Base-by-base conservation (phyloP, 352 stramenopile genomes). In the Pythium folliculosum region DNA sequence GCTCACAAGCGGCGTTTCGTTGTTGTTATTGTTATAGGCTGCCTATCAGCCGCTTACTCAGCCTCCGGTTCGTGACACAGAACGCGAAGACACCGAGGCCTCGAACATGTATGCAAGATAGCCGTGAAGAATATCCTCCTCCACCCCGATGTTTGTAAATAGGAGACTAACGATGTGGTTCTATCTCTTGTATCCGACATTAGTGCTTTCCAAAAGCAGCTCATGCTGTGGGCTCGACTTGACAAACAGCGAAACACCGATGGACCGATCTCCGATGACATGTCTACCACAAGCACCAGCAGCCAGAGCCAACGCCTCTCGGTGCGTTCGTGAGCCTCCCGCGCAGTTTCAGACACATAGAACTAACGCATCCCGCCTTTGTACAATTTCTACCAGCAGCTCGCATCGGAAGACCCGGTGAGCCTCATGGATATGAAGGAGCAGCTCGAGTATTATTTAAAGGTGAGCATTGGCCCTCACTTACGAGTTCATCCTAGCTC, bases 381-480 rank as follows among this genome's bases (percentile, higher is more conserved):
- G 37, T 43, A 32, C 27, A 32, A n/a, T 21, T 3, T 61, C 32
- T 4, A n/a, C 13, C 3, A 65, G 43, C 70, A 88, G 77, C 79
- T 89, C 50, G 66, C 73, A 16, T 80, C 76, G 17, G 86, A 94
- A 69, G 81, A 89, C 44, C 70, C 77, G 17, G 72, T 74, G 10
- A 79, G 72, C 54, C 66, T 94, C 47, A 88, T 84, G 53, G 63
- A 75, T 16, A 86, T 86, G 65, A 94, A 94, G 73, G 78, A 91
- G 54, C 84, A 94, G 40, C 69, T 94, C n/a, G 81, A 91, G 71
- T 94, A 82, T 69, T 94, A 92, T 80, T 84, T 94, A 74, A 92
- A 94, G 78, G 86, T 94, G 63, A 21, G 71, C 27, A 32, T 65
- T 3, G 22, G 4, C 43, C 10, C 12, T 55, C 22, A 22, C 40